Evolutionary conservation across 495 filamentous ascomycete species (phyloP), one percentile per base, ranked within the genome.

Genomic region (Tuber magnatum): DNA sequence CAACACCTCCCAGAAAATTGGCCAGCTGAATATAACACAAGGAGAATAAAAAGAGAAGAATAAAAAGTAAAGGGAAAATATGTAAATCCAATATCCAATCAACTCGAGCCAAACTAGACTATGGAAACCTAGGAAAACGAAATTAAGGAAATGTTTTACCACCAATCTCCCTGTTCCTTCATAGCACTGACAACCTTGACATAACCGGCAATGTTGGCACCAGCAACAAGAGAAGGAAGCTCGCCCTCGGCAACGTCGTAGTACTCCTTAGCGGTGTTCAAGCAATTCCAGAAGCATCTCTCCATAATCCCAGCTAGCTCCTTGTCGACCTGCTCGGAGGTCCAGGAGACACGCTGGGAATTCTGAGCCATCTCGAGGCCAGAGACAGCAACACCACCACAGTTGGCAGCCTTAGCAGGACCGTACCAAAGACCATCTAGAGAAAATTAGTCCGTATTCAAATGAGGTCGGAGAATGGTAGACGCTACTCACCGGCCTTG

Each of bases 321-420:
- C 83, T 88, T 87, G 85, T 99, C 95, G 75, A 99, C 95, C 86
- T 95, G 91, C 86, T 97, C 92, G 39, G 86, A 75, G 69, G 92
- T 92, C 95, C 95, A 99, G 80, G 84, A 87, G 74, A 97, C 86
- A 46, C 94, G 91, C 83, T 90, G 86, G 75, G 90, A 93, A 88
- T 99, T 99, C 90, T 99, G 95, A 40, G 94, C 94, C 95, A 99
- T 99, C 88, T 99, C 95, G 61, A 99, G 91, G 79, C 95, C 95
- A 38, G 94, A 97, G 28, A 99, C 95, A 61, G 95, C 95, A 74
- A 98, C 95, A 87, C 95, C 95, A 85, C 95, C 95, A 75, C 93
- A 93, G 88, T 99, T 99, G 86, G 95, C 93, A 70, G 95, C 95
- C 88, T 94, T 94, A 82, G 94, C 94, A 73, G 94, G 95, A 22